These are phyloP conservation scores for Talaromyces sp. DNA, from an alignment of 2,329 filamentous ascomycete genomes.

Conservation along the genomic window DNA sequence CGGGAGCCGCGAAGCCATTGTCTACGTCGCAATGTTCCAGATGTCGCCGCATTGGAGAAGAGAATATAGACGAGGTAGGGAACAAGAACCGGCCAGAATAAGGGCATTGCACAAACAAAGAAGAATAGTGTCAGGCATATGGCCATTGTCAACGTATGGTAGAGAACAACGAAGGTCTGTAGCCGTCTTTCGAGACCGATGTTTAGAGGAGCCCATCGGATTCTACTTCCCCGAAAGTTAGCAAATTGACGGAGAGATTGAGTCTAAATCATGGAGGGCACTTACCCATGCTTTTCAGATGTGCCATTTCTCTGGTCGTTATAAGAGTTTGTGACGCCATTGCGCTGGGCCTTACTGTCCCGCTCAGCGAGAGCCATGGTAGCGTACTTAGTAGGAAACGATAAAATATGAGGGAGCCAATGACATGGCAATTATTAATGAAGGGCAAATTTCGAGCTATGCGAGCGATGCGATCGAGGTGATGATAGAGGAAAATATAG, in stretches of 20 bases:
- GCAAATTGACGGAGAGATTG: background rate
- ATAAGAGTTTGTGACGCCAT: background rate
- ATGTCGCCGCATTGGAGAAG: slow-evolving; percentile 71
- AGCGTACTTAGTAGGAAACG: background rate
- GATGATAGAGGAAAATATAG: background rate
- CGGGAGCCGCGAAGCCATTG: slow-evolving; percentile 69
- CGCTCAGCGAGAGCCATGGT: slow-evolving; percentile 11
- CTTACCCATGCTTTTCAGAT: slow-evolving; percentile 11
- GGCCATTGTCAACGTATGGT: slow-evolving; percentile 70
- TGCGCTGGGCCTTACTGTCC: background rate
- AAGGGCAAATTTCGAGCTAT: background rate
- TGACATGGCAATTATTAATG: background rate
- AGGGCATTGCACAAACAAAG: slow-evolving; percentile 81
- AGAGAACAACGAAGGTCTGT: slow-evolving; percentile 74
- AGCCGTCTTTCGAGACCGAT: slow-evolving; percentile 68
- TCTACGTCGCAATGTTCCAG: slow-evolving; percentile 72
- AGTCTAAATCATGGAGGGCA: background rate
- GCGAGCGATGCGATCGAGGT: background rate
- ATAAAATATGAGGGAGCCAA: background rate
- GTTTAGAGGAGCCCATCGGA: slow-evolving; percentile 79
- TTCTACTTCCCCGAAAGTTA: slow-evolving; percentile 42
- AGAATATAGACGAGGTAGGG: slow-evolving; percentile 82
- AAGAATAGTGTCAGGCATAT: slow-evolving; percentile 76
- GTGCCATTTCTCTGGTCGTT: background rate
- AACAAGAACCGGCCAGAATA: slow-evolving; percentile 78